Conservation (phyloP, 2,329 filamentous ascomycete species). For the Ceratocystis huliohia region DNA sequence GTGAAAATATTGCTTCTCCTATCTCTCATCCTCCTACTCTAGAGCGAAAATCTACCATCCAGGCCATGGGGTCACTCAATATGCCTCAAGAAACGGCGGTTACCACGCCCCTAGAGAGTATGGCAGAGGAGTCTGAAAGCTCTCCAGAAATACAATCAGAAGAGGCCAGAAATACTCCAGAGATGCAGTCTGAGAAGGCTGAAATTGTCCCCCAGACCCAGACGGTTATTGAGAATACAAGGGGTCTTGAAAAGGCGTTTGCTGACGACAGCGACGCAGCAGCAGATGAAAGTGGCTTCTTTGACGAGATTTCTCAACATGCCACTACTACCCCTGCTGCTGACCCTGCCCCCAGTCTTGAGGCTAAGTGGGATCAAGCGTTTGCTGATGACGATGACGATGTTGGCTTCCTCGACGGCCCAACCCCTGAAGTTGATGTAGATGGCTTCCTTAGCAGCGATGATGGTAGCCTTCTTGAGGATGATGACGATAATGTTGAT, state of each 20-base stretch:
- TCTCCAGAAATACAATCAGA: conserved; percentile 16
- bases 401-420: conserved; percentile 46
- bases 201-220: too few species aligned
- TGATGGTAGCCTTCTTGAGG: conserved; percentile 70
- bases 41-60: conserved; percentile 57
- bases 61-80: conserved; percentile 46
- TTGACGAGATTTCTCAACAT: conserved; percentile 15
- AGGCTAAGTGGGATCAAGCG: conserved; percentile 72
- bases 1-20: conserved; percentile 12
- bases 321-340: conserved; percentile 20
- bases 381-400: conserved; percentile 65
- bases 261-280: neutral
- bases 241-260: neutral
- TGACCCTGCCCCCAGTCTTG: conserved; percentile 46
- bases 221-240: too few species aligned
- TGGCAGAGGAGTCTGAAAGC: conserved; percentile 25
- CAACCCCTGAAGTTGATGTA: conserved; percentile 41
- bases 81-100: neutral
- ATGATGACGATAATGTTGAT: conserved; percentile 32
- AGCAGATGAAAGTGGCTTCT: conserved; percentile 8
- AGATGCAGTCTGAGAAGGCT: too few species aligned
- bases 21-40: conserved; percentile 29
- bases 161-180: neutral
- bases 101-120: conserved; percentile 22
- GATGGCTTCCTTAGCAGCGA: conserved; percentile 65